phyloP scores from a whole-genome alignment of 1,139 yeast genomes.

The Suhomyces wounanorum region DNA sequence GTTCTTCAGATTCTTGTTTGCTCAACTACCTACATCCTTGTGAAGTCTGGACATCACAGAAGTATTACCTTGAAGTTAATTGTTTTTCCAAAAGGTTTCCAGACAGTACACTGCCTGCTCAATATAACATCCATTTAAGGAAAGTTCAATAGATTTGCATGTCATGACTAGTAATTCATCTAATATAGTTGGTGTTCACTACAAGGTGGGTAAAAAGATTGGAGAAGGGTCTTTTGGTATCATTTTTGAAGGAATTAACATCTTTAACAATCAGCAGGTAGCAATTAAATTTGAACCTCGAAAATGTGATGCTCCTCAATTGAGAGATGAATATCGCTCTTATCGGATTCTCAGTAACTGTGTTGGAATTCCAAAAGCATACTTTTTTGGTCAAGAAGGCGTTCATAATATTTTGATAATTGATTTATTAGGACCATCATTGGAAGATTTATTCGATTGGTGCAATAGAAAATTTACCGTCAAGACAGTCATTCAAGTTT shows the following conservation, averaged over 20 bases:
- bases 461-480: conserved; percentile 71
- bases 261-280: conserved; percentile 72
- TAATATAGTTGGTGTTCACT: conserved; percentile 75
- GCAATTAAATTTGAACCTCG: conserved; percentile 82
- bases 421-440: conserved; percentile 73
- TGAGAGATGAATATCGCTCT: conserved; percentile 75
- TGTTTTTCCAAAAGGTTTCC: background rate
- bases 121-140: background rate
- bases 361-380: conserved; percentile 71
- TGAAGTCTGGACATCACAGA: background rate
- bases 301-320: conserved; percentile 78
- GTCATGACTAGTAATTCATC: conserved; percentile 36
- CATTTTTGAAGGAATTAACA: conserved; percentile 76
- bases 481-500: conserved; percentile 71
- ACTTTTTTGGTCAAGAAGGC: conserved; percentile 81
- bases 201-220: conserved; percentile 77
- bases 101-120: background rate
- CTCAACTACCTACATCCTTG: background rate
- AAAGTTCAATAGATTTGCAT: background rate
- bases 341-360: conserved; percentile 65
- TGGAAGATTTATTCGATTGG: conserved; percentile 82
- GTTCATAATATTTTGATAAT: conserved; percentile 73
- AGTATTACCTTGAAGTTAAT: background rate
- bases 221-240: conserved; percentile 89
- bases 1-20: background rate